Evolutionary conservation across 106 monocot species (phyloP).

Genomic region (Vanilla planifolia): DNA sequence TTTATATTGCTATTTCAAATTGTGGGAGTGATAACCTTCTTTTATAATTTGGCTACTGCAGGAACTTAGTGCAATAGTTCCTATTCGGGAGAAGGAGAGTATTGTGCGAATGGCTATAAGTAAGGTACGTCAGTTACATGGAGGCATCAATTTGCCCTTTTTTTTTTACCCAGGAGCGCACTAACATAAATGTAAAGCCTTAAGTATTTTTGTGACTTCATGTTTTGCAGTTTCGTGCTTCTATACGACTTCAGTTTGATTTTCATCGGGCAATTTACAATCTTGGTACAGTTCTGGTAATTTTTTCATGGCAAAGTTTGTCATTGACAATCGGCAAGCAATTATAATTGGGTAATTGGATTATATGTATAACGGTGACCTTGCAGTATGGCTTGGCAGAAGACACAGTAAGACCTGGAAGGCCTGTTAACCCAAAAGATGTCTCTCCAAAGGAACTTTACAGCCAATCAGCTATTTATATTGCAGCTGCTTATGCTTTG

Average conservation of each 20-base stretch:
- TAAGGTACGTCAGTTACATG: conserved; percentile 47
- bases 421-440: conserved; percentile 60
- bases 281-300: conserved; percentile 93
- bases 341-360: not conserved
- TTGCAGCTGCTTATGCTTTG: conserved; percentile 96
- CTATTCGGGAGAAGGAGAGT: conserved; percentile 80
- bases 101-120: conserved; percentile 92
- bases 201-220: not conserved
- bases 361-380: conserved; percentile 1
- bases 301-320: conserved; percentile 10
- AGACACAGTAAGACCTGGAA: conserved; percentile 78
- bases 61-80: conserved; percentile 98
- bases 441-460: conserved; percentile 81
- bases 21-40: conserved; percentile 2
- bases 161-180: not conserved
- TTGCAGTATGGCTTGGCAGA: conserved; percentile 95
- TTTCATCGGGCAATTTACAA: conserved; percentile 99
- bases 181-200: not conserved
- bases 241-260: conserved; percentile 97
- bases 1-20: not conserved
- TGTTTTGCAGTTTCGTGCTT: conserved; percentile 78
- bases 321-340: not conserved
- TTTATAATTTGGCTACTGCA: conserved; percentile 18
- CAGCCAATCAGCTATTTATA: conserved; percentile 96
- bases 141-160: not conserved